Conservation (phyloP, 345 rosid species). For the Bruguiera sexangula region DNA sequence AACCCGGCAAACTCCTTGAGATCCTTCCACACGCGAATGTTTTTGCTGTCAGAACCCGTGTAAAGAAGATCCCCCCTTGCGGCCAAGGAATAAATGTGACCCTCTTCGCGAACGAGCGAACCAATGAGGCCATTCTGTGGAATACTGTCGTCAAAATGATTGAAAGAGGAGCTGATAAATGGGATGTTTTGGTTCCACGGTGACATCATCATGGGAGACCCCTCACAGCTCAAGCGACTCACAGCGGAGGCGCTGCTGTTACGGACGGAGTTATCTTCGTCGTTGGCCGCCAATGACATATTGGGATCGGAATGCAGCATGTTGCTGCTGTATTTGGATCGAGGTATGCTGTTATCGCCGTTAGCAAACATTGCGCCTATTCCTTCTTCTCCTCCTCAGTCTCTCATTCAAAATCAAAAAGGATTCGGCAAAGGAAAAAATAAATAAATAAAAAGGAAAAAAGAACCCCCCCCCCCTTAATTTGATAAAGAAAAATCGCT, state of each 20-base stretch:
- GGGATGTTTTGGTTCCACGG: conserved; percentile 85
- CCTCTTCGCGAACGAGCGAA: conserved; percentile 86
- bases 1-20: conserved; percentile 80
- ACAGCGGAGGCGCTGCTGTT: conserved; percentile 72
- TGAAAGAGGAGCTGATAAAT: conserved; percentile 44
- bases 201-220: conserved; percentile 93
- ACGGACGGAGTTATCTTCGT: conserved; percentile 48
- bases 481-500: no score
- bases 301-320: conserved; percentile 47
- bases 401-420: not conserved
- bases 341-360: conserved; percentile 14
- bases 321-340: conserved; percentile 29
- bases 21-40: conserved; percentile 95
- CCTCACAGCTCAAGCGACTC: conserved; percentile 76
- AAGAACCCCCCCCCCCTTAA: no score
- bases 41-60: conserved; percentile 95
- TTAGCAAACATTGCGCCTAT: conserved; percentile 15
- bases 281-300: conserved; percentile 32
- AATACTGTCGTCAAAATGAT: conserved; percentile 39
- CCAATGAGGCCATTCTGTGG: conserved; percentile 73
- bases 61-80: conserved; percentile 78
- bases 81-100: conserved; percentile 89
- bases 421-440: no score
- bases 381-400: not conserved
- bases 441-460: no score